Conservation (phyloP, 1,284 basidiomycete genomes). For the Boletus semigastroideus region DNA sequence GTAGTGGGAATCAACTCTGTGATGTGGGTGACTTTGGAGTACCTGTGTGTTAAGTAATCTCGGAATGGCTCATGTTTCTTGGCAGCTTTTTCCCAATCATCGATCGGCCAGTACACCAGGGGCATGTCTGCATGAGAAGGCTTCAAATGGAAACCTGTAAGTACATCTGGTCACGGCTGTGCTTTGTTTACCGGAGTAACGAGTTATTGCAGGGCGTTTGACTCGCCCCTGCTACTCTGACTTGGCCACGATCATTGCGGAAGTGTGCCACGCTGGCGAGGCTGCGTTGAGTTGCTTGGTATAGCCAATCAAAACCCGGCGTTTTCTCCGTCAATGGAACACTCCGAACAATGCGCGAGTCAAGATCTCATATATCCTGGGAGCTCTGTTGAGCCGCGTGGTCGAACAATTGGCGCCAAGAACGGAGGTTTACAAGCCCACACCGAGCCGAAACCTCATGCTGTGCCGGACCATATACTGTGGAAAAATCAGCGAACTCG, state of each 20-base stretch:
- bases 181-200: slow-evolving; percentile 5
- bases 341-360: slow-evolving; percentile 6
- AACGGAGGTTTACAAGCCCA: slow-evolving; percentile 3
- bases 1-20: background rate
- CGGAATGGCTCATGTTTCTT: background rate
- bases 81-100: slow-evolving; percentile 7
- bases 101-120: background rate
- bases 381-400: slow-evolving; percentile 12
- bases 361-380: slow-evolving; percentile 17
- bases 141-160: background rate
- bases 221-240: background rate
- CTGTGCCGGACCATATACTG: slow-evolving; percentile 15
- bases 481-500: background rate
- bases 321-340: slow-evolving; percentile 11
- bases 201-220: background rate
- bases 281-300: slow-evolving; percentile 8
- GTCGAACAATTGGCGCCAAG: slow-evolving; percentile 20
- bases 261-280: slow-evolving; percentile 4
- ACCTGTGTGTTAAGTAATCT: background rate
- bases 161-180: slow-evolving; percentile 11
- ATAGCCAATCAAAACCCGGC: slow-evolving; percentile 17
- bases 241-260: slow-evolving; percentile 31
- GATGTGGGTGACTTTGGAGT: slow-evolving; percentile 10
- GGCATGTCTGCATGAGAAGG: slow-evolving; percentile 7
- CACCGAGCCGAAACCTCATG: slow-evolving; percentile 3